phyloP scores from a whole-genome alignment of 768 basidiomycete species.

The Hirschioporus abietinus region DNA sequence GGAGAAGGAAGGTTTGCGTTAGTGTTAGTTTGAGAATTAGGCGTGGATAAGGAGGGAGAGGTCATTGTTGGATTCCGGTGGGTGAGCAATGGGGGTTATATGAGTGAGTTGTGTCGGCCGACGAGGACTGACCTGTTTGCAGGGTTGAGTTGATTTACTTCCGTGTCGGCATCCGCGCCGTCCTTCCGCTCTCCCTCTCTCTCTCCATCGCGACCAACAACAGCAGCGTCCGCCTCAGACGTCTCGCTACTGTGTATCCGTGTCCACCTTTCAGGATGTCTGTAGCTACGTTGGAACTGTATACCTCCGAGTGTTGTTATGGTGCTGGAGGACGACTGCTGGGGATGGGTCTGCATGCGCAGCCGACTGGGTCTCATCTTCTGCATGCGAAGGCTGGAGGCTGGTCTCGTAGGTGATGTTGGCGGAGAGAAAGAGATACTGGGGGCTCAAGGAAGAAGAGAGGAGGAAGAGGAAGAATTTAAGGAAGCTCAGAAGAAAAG shows the following conservation, averaged over 20 bases:
- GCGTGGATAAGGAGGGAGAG: not conserved
- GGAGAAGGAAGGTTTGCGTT: not conserved
- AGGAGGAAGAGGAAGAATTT: not conserved
- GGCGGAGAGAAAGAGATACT: not conserved
- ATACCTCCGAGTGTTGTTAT: not conserved
- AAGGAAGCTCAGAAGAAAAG: not conserved
- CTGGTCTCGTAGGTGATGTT: not conserved
- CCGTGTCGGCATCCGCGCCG: not conserved
- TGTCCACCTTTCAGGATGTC: not conserved
- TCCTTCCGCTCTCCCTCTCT: not conserved
- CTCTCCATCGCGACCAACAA: not conserved
- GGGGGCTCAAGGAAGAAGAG: not conserved
- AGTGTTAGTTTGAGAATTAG: not conserved
- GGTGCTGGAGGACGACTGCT: not conserved
- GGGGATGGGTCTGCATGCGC: not conserved
- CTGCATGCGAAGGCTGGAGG: not conserved
- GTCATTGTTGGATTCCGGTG: not conserved
- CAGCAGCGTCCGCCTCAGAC: not conserved
- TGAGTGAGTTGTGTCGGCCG: not conserved
- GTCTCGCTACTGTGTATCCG: not conserved
- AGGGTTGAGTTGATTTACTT: not conserved
- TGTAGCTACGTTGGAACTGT: not conserved
- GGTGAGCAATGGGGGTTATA: slow-evolving; percentile 1
- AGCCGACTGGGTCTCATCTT: not conserved
- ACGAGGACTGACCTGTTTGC: not conserved